Percentiles rank a stretch among this genome's conserved stretches.
phyloP scores from a whole-genome alignment of 306 rosid species.

The Rosa chinensis region DNA sequence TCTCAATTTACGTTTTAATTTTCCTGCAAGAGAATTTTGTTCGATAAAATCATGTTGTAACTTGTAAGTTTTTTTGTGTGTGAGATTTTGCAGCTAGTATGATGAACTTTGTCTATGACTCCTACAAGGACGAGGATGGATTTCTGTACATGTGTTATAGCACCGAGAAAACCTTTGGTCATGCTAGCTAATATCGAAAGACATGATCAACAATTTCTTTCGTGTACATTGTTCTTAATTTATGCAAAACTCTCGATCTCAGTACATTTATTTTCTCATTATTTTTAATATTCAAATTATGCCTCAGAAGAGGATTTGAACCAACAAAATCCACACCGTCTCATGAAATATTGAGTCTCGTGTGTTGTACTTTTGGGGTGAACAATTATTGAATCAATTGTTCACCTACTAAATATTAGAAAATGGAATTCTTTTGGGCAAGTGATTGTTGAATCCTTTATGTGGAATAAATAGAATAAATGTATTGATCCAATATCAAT shows the following conservation, averaged over 20 bases:
- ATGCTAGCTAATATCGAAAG: not conserved
- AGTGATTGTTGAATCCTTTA: too few relatives aligned
- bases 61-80: not conserved
- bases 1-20: not conserved
- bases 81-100: conserved; percentile 29
- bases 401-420: too few relatives aligned
- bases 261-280: not conserved
- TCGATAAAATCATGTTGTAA: not conserved
- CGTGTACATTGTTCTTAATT: not conserved
- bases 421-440: too few relatives aligned
- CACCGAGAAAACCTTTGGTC: conserved; percentile 81
- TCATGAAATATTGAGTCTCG: not conserved
- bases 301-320: not conserved
- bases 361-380: too few relatives aligned
- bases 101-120: conserved; percentile 32
- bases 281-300: not conserved
- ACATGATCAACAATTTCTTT: not conserved
- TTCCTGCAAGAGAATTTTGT: not conserved
- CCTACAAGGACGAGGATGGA: conserved; percentile 74
- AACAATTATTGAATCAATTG: too few relatives aligned
- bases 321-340: too few relatives aligned
- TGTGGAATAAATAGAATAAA: too few relatives aligned
- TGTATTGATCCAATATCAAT: too few relatives aligned
- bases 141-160: conserved; percentile 83
- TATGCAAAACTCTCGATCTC: not conserved